phyloP scores from a whole-genome alignment of 495 filamentous ascomycete species.

The Staphylotrichum tortipilum region DNA sequence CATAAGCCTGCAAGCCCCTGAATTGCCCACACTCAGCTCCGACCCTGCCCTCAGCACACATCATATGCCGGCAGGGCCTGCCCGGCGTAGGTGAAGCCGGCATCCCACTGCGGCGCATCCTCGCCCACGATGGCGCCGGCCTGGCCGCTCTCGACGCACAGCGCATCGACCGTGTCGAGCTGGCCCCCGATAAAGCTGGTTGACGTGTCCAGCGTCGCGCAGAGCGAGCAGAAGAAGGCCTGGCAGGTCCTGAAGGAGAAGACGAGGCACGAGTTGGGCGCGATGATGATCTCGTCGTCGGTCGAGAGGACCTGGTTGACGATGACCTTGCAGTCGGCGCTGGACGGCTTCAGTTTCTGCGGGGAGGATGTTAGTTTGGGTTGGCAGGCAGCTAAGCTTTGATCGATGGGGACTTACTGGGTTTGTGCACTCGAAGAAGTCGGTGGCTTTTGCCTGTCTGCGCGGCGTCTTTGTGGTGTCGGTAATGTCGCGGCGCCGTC shows the following conservation, averaged over 20 bases:
- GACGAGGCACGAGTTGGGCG: conserved; percentile 29
- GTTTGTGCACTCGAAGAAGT: conserved; percentile 34
- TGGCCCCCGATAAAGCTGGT: conserved; percentile 35
- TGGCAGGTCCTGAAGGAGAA: conserved; percentile 32
- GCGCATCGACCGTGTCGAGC: conserved; percentile 26
- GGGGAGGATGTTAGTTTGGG: too few relatives aligned
- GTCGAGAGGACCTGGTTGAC: conserved; percentile 26
- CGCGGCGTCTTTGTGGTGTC: conserved; percentile 10
- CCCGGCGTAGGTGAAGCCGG: conserved; percentile 28
- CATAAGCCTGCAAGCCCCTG: background rate
- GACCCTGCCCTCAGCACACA: conserved; percentile 20
- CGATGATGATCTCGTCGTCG: conserved; percentile 25
- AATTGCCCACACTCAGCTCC: background rate
- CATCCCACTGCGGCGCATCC: conserved; percentile 33
- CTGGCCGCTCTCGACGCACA: conserved; percentile 32
- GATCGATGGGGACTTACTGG: conserved; percentile 24
- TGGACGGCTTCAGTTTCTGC: conserved; percentile 22
- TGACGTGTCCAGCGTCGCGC: conserved; percentile 26
- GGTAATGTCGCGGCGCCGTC: conserved; percentile 17
- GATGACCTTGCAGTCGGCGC: conserved; percentile 29
- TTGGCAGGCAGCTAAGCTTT: too few relatives aligned
- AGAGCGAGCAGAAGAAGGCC: conserved; percentile 38
- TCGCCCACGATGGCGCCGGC: conserved; percentile 31
- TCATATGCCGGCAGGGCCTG: conserved; percentile 30
- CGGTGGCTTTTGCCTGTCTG: conserved; percentile 11